phyloP scores from a whole-genome alignment of 2,329 filamentous ascomycete genomes.

The Chaetomium sp. region DNA sequence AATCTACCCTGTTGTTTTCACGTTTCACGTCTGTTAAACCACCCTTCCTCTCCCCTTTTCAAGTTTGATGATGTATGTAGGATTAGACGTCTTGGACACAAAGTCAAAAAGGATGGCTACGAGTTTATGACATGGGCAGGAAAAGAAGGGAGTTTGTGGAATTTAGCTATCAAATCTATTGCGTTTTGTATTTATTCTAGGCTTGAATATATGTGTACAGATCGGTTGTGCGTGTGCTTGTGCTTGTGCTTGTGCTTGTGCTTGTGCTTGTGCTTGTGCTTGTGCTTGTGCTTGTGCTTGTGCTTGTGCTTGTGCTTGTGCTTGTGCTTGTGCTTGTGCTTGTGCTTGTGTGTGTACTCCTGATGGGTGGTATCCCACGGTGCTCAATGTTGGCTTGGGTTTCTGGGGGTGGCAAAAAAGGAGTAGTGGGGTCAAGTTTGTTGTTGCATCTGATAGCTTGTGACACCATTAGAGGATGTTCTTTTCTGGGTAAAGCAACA shows the following conservation, averaged over 20 bases:
- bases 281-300: not conserved
- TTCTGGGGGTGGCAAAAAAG: not conserved
- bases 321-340: not conserved
- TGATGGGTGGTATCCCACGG: not conserved
- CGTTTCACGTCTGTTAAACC: not conserved
- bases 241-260: not conserved
- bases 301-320: not conserved
- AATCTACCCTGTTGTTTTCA: not conserved
- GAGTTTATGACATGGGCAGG: not conserved
- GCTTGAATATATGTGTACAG: not conserved
- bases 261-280: not conserved
- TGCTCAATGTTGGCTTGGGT: not conserved
- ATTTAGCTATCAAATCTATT: not conserved
- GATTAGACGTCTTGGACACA: not conserved
- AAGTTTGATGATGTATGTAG: not conserved
- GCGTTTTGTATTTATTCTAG: not conserved
- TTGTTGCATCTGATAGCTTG: not conserved
- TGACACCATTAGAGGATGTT: not conserved
- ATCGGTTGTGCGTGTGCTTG: not conserved
- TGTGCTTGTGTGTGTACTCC: not conserved
- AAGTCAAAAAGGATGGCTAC: not conserved
- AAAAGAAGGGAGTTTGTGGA: not conserved
- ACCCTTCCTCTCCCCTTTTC: not conserved
- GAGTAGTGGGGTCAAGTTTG: not conserved
- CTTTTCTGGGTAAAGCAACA: too few species aligned